A percentile compares a stretch with the other conserved stretches of the same genome.
phyloP scores from a whole-genome alignment of 2,329 filamentous ascomycete species.

The Neonectria magnoliae region DNA sequence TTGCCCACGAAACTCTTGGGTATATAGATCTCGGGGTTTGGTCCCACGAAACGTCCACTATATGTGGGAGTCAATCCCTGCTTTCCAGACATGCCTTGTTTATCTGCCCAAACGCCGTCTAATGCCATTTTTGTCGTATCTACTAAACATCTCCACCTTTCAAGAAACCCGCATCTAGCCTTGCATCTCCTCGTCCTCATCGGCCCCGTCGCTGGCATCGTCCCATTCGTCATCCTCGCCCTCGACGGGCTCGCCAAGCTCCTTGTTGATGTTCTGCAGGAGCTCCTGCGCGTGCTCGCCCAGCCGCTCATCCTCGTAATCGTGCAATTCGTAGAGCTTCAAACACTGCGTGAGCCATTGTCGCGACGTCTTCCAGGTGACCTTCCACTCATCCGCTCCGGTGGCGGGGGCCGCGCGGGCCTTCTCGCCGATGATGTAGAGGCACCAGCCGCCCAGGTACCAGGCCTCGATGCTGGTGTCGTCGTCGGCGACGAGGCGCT shows the following conservation, averaged over 20 bases:
- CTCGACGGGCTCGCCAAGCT: constrained; percentile 68
- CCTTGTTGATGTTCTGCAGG: constrained; percentile 68
- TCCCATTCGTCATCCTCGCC: constrained; percentile 66
- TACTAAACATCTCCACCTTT: constrained; percentile 28
- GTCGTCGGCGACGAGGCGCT: constrained; percentile 86
- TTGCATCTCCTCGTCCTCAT: constrained; percentile 69
- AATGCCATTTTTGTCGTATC: constrained; percentile 26
- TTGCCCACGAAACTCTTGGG: constrained; percentile 21
- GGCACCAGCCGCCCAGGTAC: constrained; percentile 96
- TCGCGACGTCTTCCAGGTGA: constrained; percentile 77
- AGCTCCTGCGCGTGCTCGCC: constrained; percentile 80
- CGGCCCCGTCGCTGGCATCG: constrained; percentile 62
- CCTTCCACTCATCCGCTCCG: constrained; percentile 63
- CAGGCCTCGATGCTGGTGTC: constrained; percentile 95
- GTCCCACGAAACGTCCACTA: constrained; percentile 32
- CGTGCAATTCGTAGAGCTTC: constrained; percentile 78
- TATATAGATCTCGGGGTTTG: constrained; percentile 34
- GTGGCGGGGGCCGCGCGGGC: constrained; percentile 49
- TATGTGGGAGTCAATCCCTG: constrained; percentile 32
- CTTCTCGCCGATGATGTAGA: constrained; percentile 82
- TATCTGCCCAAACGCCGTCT: constrained; percentile 40
- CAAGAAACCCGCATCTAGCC: constrained; percentile 43
- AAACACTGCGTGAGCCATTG: constrained; percentile 86
- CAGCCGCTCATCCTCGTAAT: constrained; percentile 86
- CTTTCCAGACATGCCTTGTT: constrained; percentile 35